phyloP scores from a whole-genome alignment of 2,329 filamentous ascomycete species.

The Coniella lustricola region DNA sequence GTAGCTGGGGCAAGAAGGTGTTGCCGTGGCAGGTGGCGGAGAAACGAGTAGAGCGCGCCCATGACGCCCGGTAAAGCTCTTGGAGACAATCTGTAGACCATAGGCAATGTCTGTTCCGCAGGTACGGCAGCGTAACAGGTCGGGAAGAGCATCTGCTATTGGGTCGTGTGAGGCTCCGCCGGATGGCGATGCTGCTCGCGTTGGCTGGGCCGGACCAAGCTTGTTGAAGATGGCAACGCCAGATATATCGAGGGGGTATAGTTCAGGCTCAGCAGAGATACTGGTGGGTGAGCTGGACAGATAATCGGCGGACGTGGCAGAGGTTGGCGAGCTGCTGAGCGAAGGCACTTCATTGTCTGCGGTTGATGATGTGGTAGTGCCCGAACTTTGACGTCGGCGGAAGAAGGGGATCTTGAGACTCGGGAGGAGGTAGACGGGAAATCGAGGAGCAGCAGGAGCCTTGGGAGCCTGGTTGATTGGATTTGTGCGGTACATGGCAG shows the following conservation, averaged over 20 bases:
- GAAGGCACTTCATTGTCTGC: conserved; percentile 20
- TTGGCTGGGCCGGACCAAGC: conserved; percentile 8
- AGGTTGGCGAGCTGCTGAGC: conserved; percentile 19
- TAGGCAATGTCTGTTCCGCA: conserved; percentile 58
- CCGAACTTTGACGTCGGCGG: conserved; percentile 27
- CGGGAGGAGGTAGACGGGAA: conserved; percentile 46
- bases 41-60: conserved; percentile 57
- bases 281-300: conserved; percentile 23
- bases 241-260: conserved; percentile 17
- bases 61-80: conserved; percentile 59
- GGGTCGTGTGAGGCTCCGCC: conserved; percentile 19
- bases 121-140: conserved; percentile 50
- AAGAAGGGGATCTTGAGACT: conserved; percentile 42
- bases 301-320: conserved; percentile 16
- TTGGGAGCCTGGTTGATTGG: background rate
- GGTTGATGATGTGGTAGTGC: conserved; percentile 24
- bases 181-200: conserved; percentile 1
- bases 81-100: conserved; percentile 53
- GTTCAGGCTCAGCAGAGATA: conserved; percentile 13
- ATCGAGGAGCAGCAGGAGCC: conserved; percentile 21
- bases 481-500: background rate
- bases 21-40: conserved; percentile 12
- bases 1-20: conserved; percentile 10
- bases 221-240: conserved; percentile 20
- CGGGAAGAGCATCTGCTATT: conserved; percentile 39